A percentile compares a stretch with the other conserved stretches of the same genome.
phyloP scores from a whole-genome alignment of 129 eudicot genomes.

The Flaveria brownii region DNA sequence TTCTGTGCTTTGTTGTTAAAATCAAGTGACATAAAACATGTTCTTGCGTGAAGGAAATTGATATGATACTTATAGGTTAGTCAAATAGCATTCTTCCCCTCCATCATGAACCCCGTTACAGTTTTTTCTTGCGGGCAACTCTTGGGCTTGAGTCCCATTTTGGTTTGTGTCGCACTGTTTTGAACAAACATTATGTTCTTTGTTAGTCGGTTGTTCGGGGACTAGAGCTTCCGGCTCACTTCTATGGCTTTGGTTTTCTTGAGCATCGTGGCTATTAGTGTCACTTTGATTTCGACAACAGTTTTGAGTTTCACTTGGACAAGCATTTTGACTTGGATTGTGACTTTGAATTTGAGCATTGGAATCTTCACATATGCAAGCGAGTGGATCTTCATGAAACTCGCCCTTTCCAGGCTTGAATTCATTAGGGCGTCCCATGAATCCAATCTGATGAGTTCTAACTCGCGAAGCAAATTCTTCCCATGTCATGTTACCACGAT shows the following conservation, averaged over 20 bases:
- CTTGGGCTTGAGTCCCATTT: constrained; percentile 19
- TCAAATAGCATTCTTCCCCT: constrained; percentile 27
- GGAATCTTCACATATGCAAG: constrained; percentile 59
- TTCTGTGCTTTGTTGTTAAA: no score
- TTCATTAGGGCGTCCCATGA: constrained; percentile 73
- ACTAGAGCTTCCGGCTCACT: constrained; percentile 10
- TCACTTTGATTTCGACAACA: constrained; percentile 10
- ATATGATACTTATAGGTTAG: constrained; percentile 7
- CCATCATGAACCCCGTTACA: constrained; percentile 23
- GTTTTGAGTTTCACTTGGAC: constrained; percentile 15
- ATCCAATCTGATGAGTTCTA: constrained; percentile 54
- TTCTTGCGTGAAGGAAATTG: neutral
- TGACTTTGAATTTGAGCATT: constrained; percentile 21
- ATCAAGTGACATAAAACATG: neutral
- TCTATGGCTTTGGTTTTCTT: neutral
- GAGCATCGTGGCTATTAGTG: neutral
- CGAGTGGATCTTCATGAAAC: constrained; percentile 63
- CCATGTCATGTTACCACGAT: constrained; percentile 61
- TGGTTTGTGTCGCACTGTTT: constrained; percentile 19
- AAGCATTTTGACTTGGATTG: neutral
- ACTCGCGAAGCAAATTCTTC: constrained; percentile 56
- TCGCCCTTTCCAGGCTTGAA: constrained; percentile 51
- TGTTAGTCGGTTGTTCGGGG: constrained; percentile 27
- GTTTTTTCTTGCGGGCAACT: constrained; percentile 4
- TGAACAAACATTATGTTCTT: constrained; percentile 32